phyloP scores from a whole-genome alignment of 148 eudicot genomes.

The Nepenthes mirabilis region DNA sequence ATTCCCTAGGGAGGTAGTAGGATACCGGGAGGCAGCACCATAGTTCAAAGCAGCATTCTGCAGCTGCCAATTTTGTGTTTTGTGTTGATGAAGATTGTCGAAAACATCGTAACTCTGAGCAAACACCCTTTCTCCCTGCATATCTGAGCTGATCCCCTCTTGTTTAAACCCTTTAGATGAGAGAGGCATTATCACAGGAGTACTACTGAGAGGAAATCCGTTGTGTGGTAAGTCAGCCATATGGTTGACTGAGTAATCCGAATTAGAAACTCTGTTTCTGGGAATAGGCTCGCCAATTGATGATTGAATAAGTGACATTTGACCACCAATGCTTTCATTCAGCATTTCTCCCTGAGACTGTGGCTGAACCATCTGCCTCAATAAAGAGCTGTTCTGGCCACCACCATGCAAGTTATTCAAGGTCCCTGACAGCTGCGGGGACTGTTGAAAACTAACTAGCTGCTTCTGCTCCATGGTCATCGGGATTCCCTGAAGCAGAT shows the following conservation, averaged over 20 bases:
- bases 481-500: slow-evolving; percentile 18
- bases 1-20: not conserved
- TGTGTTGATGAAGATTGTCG: slow-evolving; percentile 37
- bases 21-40: not conserved
- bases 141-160: not conserved
- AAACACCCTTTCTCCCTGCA: slow-evolving; percentile 8
- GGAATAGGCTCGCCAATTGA: slow-evolving; percentile 13
- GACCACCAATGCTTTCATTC: slow-evolving; percentile 29
- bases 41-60: slow-evolving; percentile 26
- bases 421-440: slow-evolving; percentile 10
- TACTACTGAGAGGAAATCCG: not conserved
- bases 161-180: not conserved
- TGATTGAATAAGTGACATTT: slow-evolving; percentile 20
- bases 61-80: slow-evolving; percentile 48
- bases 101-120: slow-evolving; percentile 49
- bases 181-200: slow-evolving; percentile 15
- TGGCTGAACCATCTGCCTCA: slow-evolving; percentile 40
- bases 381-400: slow-evolving; percentile 21
- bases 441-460: slow-evolving; percentile 10
- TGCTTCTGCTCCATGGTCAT: slow-evolving; percentile 13
- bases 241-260: slow-evolving; percentile 25
- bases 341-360: slow-evolving; percentile 34
- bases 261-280: slow-evolving; percentile 16
- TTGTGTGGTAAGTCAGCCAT: slow-evolving; percentile 31
- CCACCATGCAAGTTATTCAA: slow-evolving; percentile 13